These are phyloP conservation scores for Aspergillus uvarum DNA, from an alignment of 2,329 filamentous ascomycete genomes.

Conservation along the genomic window DNA sequence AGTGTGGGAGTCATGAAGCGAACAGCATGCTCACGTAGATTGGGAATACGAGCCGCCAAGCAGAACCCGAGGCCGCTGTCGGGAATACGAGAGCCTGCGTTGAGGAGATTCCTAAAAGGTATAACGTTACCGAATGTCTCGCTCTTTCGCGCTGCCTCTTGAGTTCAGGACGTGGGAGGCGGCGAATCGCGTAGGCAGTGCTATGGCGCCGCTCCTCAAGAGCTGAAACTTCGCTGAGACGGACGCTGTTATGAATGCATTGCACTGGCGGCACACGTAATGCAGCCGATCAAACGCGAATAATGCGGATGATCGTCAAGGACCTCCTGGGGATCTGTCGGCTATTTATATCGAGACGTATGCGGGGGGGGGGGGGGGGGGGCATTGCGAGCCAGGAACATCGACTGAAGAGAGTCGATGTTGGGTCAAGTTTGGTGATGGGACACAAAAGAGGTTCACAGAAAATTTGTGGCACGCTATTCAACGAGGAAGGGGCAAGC, in stretches of 20 bases:
- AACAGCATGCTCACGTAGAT: neutral
- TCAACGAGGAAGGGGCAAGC: too few relatives aligned
- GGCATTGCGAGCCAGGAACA: too few relatives aligned
- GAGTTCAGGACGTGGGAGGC: neutral
- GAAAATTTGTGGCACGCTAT: too few relatives aligned
- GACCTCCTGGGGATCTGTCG: neutral
- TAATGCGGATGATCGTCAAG: neutral
- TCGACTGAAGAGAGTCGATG: neutral
- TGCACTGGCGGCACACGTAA: neutral
- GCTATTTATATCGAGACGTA: neutral
- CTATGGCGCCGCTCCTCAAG: neutral
- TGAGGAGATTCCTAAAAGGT: neutral
- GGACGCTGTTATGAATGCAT: neutral
- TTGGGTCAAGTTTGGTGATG: too few relatives aligned
- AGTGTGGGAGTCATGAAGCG: neutral
- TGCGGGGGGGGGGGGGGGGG: neutral
- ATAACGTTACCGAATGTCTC: neutral
- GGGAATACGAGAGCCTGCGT: neutral
- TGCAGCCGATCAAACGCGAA: neutral
- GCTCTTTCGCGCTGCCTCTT: neutral
- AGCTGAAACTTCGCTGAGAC: neutral
- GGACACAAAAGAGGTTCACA: too few relatives aligned
- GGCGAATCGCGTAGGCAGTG: neutral
- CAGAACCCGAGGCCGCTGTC: neutral
- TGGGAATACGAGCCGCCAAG: neutral